Evolutionary conservation across 495 filamentous ascomycete species (phyloP), one percentile per base, ranked within the genome.

Genomic region (Extremus antarcticus): DNA sequence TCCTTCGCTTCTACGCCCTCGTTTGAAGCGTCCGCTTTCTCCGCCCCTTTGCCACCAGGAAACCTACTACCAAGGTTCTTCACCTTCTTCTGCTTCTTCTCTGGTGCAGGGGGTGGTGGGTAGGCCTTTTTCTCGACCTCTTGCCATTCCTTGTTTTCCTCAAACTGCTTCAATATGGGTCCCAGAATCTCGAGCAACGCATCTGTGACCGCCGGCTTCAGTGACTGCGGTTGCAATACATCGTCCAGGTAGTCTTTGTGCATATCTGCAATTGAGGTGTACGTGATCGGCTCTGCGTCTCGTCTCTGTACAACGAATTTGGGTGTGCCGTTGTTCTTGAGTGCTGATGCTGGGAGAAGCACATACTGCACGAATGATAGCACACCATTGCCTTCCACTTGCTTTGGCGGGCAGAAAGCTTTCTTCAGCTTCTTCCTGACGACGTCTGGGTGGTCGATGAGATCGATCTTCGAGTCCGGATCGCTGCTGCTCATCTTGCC

Each of bases 381-480:
- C 8, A 97, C 66, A 13, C 92, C 92, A 65, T 98, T 98, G 7
- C 82, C 84, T 59, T 94, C 88, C 17, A 87, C 73, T 25, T 86
- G 76, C 57, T 79, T 75, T 1, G 92, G 92, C 29, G 77, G 77
- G 4, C 85, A 85, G 40, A 82, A 76, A 2, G 90, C 86, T 68
- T 95, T 95, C 60, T 80, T 80, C 55, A 96, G 74, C 76, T 96
- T 95, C 71, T 80, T 84, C 50, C 72, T 67, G 2, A 95, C 80
- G 2, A 71, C 65, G 8, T 94, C 89, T 0, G 83, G 70, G 0
- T 78, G 40, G 58, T 98, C 92, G 3, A 98, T 77, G 8, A 98
- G 74, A 67, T 97, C 92, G 59, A 97, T 95, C 74, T 98, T 94
- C 47, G 77, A 84, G 63, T 88, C 84, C 29, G 79, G 73, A 56